Conservation (phyloP, 1,284 basidiomycete genomes). For the Trametes versicolor region DNA sequence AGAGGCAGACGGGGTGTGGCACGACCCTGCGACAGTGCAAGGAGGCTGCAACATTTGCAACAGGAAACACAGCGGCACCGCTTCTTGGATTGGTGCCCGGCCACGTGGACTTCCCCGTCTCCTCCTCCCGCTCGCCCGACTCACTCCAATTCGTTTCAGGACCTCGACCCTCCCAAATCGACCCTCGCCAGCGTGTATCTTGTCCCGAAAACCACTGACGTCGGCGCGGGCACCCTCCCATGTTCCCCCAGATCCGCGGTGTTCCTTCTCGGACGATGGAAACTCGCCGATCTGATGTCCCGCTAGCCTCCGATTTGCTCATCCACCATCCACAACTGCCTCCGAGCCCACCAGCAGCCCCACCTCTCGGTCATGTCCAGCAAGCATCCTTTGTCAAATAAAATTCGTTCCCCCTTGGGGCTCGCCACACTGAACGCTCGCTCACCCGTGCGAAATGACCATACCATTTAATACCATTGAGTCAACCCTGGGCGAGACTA, state of each 20-base stretch:
- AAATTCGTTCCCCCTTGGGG: neutral
- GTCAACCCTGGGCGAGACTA: neutral
- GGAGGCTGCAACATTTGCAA: neutral
- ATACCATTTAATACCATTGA: neutral
- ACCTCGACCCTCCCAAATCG: neutral
- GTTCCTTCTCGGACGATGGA: neutral
- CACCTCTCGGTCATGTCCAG: neutral
- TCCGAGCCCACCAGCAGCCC: neutral
- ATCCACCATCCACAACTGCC: neutral
- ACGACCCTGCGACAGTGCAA: neutral
- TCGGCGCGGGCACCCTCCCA: neutral
- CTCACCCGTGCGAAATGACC: neutral
- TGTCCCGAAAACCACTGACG: neutral
- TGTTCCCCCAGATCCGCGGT: conserved; percentile 5
- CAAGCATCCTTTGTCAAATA: neutral
- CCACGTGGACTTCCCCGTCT: conserved; percentile 14
- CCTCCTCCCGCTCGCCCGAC: neutral
- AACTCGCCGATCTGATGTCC: conserved; percentile 6
- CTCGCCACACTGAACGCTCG: neutral
- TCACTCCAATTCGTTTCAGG: conserved; percentile 8
- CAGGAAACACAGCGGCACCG: conserved; percentile 10
- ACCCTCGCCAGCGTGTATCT: neutral
- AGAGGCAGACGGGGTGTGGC: neutral
- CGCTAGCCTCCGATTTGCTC: conserved; percentile 5
- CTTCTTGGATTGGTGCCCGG: conserved; percentile 21